Conservation (phyloP, 495 filamentous ascomycete genomes). For the Monascus purpureus region DNA sequence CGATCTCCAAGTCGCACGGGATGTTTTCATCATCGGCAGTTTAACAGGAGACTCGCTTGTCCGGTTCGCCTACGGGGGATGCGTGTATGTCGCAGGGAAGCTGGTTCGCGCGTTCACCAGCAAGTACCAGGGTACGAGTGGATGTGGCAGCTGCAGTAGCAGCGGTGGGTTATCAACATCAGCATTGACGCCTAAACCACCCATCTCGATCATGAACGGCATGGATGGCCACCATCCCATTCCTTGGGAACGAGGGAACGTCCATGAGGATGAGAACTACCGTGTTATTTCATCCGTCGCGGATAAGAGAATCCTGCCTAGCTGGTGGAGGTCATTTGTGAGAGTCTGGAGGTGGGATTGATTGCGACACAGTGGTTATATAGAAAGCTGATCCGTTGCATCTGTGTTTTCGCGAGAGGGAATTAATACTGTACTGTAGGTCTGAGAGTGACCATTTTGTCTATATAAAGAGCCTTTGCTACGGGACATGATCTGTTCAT, state of each 20-base stretch:
- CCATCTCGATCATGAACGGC: slow-evolving; percentile 24
- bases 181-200: slow-evolving; percentile 4
- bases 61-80: slow-evolving; percentile 49
- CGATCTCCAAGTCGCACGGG: slow-evolving; percentile 39
- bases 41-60: slow-evolving; percentile 52
- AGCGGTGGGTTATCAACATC: slow-evolving; percentile 8
- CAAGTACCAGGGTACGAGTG: slow-evolving; percentile 5
- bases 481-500: too few relatives aligned
- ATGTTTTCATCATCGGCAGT: slow-evolving; percentile 49
- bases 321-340: slow-evolving; percentile 13
- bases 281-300: slow-evolving; percentile 9
- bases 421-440: too few relatives aligned
- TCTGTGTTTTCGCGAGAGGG: background rate
- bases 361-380: too few relatives aligned
- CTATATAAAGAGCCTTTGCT: too few relatives aligned
- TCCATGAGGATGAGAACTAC: slow-evolving; percentile 12
- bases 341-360: slow-evolving; percentile 9
- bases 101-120: slow-evolving; percentile 22
- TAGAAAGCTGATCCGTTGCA: background rate
- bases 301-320: slow-evolving; percentile 3
- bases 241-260: slow-evolving; percentile 3
- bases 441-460: too few relatives aligned
- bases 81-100: slow-evolving; percentile 42
- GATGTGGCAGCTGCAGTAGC: slow-evolving; percentile 1
- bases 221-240: slow-evolving; percentile 28